phyloP scores from a whole-genome alignment of 140 eudicot species.

The Anethum foeniculum region DNA sequence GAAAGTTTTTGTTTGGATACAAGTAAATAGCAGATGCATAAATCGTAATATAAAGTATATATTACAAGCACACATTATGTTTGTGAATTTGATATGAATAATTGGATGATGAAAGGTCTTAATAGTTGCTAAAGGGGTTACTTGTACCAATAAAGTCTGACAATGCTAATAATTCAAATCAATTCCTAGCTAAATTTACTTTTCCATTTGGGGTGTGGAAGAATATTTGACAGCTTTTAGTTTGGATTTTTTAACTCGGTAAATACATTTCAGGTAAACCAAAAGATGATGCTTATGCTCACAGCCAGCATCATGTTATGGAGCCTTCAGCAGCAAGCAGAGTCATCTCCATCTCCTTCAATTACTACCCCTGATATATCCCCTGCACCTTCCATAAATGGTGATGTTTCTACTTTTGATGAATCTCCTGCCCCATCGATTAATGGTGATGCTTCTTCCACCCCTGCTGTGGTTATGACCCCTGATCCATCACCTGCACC shows the following conservation, averaged over 20 bases:
- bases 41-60: not conserved
- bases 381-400: constrained; percentile 34
- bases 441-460: constrained; percentile 11
- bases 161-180: not conserved
- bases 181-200: not conserved
- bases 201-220: not conserved
- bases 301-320: constrained; percentile 94
- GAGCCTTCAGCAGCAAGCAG: constrained; percentile 68
- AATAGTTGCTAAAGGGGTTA: not conserved
- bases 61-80: not conserved
- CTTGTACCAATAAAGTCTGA: not conserved
- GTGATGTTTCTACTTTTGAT: not conserved
- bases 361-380: constrained; percentile 45
- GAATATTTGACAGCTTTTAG: not conserved
- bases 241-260: not conserved
- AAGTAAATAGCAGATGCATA: not conserved
- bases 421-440: constrained; percentile 11
- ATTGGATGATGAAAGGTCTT: not conserved
- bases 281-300: constrained; percentile 84
- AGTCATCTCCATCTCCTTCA: constrained; percentile 53
- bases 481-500: constrained; percentile 16
- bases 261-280: constrained; percentile 56
- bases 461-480: constrained; percentile 6
- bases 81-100: not conserved
- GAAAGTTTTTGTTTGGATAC: not conserved